These are phyloP conservation scores for Barnettozyma vustinii DNA, from an alignment of 805 yeast genomes.

Conservation along the genomic window DNA sequence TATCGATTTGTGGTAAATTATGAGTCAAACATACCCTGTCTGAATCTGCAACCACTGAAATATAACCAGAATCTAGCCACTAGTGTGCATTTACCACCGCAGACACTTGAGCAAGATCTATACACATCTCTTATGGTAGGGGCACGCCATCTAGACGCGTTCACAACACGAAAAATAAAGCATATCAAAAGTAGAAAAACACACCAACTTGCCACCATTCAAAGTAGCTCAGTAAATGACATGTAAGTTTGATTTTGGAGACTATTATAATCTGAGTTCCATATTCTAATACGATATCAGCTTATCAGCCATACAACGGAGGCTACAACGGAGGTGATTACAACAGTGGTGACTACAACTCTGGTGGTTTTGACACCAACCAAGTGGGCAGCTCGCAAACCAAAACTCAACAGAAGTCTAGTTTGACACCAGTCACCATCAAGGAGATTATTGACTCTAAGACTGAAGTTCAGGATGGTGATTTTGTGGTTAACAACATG, in stretches of 20 bases:
- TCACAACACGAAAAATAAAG: neutral
- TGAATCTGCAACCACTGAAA: too few relatives aligned
- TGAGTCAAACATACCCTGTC: neutral
- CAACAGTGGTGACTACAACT: constrained; percentile 22
- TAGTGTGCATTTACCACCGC: neutral
- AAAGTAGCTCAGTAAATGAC: neutral
- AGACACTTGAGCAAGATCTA: too few relatives aligned
- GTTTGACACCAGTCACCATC: constrained; percentile 64
- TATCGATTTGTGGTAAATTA: neutral
- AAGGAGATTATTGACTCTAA: constrained; percentile 62
- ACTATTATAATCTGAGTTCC: too few relatives aligned
- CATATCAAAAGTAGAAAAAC: neutral
- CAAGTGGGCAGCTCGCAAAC: constrained; percentile 31
- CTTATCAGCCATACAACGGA: constrained; percentile 34
- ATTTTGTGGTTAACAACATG: constrained; percentile 52
- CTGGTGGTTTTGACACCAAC: constrained; percentile 31
- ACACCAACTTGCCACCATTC: neutral
- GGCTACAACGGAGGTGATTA: constrained; percentile 24
- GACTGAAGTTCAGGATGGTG: constrained; percentile 61
- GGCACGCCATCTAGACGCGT: neutral
- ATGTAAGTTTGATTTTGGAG: too few relatives aligned
- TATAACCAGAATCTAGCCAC: neutral
- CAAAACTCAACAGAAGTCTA: constrained; percentile 29
- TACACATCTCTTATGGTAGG: neutral
- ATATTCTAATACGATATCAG: constrained; percentile 9